These are phyloP conservation scores for Nigrograna mackinnonii DNA, from an alignment of 2,329 filamentous ascomycete species.

Conservation along the genomic window DNA sequence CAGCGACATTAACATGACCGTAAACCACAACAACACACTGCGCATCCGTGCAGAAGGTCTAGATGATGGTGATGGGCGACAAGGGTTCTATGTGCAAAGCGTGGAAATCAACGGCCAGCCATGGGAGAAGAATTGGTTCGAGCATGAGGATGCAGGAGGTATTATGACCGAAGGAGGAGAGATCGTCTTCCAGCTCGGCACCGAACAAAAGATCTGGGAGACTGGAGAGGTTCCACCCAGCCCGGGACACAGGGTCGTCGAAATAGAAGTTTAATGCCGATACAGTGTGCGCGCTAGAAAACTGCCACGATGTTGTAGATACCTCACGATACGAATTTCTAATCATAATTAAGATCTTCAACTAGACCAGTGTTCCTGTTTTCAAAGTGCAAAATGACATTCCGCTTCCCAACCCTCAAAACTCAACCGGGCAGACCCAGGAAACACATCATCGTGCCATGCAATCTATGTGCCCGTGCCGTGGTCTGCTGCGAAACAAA, in stretches of 20 bases:
- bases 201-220: slow-evolving; percentile 32
- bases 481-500: too few relatives aligned
- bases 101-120: slow-evolving; percentile 56
- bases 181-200: slow-evolving; percentile 34
- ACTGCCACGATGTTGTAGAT: too few relatives aligned
- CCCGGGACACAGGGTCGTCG: slow-evolving; percentile 33
- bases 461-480: too few relatives aligned
- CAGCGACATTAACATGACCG: slow-evolving; percentile 38
- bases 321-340: too few relatives aligned
- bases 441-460: too few relatives aligned
- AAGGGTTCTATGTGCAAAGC: slow-evolving; percentile 57
- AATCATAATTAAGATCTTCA: too few relatives aligned
- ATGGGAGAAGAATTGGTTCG: slow-evolving; percentile 61
- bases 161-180: slow-evolving; percentile 39
- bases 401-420: too few relatives aligned
- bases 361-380: too few relatives aligned
- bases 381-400: too few relatives aligned
- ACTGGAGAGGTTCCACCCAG: slow-evolving; percentile 35
- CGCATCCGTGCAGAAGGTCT: slow-evolving; percentile 49
- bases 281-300: too few relatives aligned
- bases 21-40: slow-evolving; percentile 43
- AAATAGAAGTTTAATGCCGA: too few relatives aligned
- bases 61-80: slow-evolving; percentile 44
- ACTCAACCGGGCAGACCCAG: too few relatives aligned
- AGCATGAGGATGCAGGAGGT: slow-evolving; percentile 50